These are phyloP conservation scores for Salix brachista DNA, from an alignment of 345 rosid species.

Conservation along the genomic window DNA sequence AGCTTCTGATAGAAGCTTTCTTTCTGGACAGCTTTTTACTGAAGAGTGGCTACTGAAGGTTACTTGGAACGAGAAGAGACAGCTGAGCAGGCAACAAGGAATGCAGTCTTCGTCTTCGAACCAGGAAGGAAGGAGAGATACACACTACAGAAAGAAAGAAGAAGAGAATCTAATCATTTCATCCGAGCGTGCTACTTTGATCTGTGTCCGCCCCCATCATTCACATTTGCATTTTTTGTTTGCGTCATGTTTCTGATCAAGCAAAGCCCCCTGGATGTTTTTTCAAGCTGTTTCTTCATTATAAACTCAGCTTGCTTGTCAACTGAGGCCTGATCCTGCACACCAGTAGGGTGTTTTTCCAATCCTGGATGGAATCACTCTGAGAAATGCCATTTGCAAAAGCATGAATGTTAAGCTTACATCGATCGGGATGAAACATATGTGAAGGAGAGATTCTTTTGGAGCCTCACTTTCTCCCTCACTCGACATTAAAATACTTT, in stretches of 20 bases:
- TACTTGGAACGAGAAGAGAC: no score
- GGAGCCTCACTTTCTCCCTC: no score
- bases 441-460: no score
- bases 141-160: not conserved
- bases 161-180: slow-evolving; percentile 10
- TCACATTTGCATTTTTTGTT: slow-evolving; percentile 32
- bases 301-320: slow-evolving; percentile 71
- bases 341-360: slow-evolving; percentile 1
- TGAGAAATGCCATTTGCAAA: not conserved
- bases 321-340: slow-evolving; percentile 68
- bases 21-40: no score
- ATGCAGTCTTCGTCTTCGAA: no score
- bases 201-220: slow-evolving; percentile 20
- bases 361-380: not conserved
- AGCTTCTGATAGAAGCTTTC: no score
- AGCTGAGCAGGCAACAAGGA: no score
- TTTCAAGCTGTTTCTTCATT: slow-evolving; percentile 79
- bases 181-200: slow-evolving; percentile 15
- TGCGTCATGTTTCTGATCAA: slow-evolving; percentile 36
- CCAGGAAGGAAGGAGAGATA: no score
- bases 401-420: no score
- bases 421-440: no score
- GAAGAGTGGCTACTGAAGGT: no score
- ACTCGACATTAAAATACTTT: no score
- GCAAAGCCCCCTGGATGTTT: slow-evolving; percentile 37